Evolutionary conservation across 176 grass and related monocot species (phyloP).

Genomic region (Triticum timopheevii): DNA sequence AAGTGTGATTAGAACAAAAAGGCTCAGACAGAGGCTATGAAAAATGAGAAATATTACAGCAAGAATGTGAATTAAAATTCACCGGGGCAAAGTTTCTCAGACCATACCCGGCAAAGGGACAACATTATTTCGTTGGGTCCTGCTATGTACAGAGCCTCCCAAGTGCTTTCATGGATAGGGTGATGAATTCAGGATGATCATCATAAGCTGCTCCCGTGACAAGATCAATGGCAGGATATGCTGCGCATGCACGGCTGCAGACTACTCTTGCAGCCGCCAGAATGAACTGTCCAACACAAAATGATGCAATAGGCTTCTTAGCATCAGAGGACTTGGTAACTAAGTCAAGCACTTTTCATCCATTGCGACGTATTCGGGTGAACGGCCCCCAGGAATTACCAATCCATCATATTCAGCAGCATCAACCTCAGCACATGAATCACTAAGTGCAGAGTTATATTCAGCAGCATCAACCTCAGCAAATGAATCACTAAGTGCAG

Average conservation of each 20-base stretch:
- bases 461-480: conserved; percentile 41
- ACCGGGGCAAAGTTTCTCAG: neutral
- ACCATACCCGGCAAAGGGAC: conserved; percentile 28
- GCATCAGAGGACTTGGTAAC: conserved; percentile 46
- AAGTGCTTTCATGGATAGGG: conserved; percentile 59
- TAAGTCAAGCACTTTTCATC: conserved; percentile 57
- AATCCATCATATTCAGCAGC: conserved; percentile 58
- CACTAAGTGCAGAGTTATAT: conserved; percentile 77
- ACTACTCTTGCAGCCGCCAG: conserved; percentile 58
- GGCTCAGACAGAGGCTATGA: neutral
- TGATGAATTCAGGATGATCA: conserved; percentile 50
- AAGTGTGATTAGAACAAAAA: neutral
- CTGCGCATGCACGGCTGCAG: conserved; percentile 50
- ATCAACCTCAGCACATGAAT: conserved; percentile 56
- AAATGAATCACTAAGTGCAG: conserved; percentile 65
- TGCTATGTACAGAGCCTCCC: conserved; percentile 51
- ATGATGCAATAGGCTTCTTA: conserved; percentile 67
- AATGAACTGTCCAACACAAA: conserved; percentile 82
- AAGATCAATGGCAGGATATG: conserved; percentile 39
- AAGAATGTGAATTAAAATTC: neutral
- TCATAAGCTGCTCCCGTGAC: too few species aligned
- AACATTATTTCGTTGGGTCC: conserved; percentile 6
- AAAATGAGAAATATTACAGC: neutral
- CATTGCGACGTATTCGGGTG: conserved; percentile 76
- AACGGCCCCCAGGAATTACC: conserved; percentile 75